Base-by-base conservation (phyloP, 108 stramenopile species). In the Nannochloropsis gaditana region DNA sequence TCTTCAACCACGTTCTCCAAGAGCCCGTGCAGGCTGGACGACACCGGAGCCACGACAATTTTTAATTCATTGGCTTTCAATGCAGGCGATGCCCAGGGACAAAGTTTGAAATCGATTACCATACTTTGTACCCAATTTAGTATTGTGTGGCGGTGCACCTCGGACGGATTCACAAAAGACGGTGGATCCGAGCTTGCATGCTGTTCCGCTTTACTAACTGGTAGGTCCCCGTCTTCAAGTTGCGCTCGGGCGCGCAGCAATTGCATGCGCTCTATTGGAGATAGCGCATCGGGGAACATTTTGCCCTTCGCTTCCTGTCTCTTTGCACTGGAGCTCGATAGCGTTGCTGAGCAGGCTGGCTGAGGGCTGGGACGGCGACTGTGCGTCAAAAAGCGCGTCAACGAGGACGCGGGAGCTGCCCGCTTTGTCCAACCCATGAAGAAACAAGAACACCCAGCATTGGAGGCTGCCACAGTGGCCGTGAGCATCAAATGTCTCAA, bases 31-130 rank as follows among this genome's bases (percentile, higher is more conserved):
- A 73, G 59, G n/a, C 0, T 73, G 15, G 59, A 73, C 2, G 15
- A 15, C n/a, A n/a, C 59, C 19, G 59, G 59, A n/a, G 15, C 19
- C 19, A 73, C 59, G 19, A 73, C 6, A n/a, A 73, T 73, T 73
- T 8, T 73, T 2, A 73, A 2, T 15, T 1, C 59, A 73, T 73
- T 73, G 4, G 59, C 59, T n/a, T 73, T 73, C 59, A 73, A n/a
- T 73, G 59, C 59, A 73, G 59, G 59, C 15, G 19, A 15, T n/a
- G 59, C 59, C 59, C 59, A 73, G 15, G 59, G 59, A 73, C 59
- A 73, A 73, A 73, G 59, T 73, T 73, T 73, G 59, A 73, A 73
- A n/a, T n/a, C 59, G 59, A 73, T 73, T n/a, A 73, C 59, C 6
- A 73, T 15, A n/a, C n/a, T n/a, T n/a, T 73, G 59, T n/a, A 73